Evolutionary conservation across 2,329 filamentous ascomycete species (phyloP).

Genomic region (Aspergillus persii): DNA sequence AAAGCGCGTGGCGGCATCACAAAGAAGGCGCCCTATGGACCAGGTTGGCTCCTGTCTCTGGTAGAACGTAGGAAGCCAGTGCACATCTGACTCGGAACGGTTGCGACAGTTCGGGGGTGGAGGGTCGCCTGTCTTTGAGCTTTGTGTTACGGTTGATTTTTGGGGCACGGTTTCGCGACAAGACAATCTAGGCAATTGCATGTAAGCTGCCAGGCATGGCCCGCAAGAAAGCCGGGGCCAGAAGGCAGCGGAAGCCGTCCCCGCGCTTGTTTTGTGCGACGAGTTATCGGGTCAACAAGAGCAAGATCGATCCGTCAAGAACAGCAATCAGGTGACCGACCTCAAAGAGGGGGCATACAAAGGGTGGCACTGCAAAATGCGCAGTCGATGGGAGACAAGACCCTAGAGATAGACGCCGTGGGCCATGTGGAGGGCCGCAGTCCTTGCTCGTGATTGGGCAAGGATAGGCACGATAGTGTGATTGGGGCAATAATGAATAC

Average conservation of each 20-base stretch:
- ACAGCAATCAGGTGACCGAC: neutral
- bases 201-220: neutral
- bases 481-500: neutral
- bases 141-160: constrained; percentile 2
- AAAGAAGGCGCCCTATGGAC: neutral
- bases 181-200: neutral
- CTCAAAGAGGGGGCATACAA: neutral
- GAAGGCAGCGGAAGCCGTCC: neutral
- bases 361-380: neutral
- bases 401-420: neutral
- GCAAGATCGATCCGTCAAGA: neutral
- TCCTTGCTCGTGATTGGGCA: neutral
- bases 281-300: neutral
- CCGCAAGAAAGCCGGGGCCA: neutral
- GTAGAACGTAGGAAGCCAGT: neutral
- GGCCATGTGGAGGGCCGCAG: constrained; percentile 2
- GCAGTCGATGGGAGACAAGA: neutral
- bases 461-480: neutral
- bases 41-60: neutral
- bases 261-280: neutral
- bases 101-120: neutral
- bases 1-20: neutral
- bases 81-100: neutral
- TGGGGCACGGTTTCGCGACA: neutral
- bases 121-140: neutral